These are phyloP conservation scores for Aspergillus baeticus DNA, from an alignment of 495 filamentous ascomycete genomes.

Conservation along the genomic window DNA sequence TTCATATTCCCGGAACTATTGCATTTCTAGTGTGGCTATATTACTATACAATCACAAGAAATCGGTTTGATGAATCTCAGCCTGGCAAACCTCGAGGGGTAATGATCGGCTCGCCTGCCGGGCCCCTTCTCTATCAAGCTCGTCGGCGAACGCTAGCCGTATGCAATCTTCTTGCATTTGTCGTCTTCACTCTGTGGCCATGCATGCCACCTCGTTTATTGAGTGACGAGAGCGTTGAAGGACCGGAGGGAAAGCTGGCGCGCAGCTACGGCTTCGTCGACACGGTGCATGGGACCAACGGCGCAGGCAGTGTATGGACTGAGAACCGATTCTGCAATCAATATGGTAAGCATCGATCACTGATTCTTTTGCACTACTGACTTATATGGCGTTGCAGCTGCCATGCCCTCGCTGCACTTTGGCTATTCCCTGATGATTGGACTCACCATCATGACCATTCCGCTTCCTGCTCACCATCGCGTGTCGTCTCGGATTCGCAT, in stretches of 20 bases:
- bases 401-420: slow-evolving; percentile 81
- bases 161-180: slow-evolving; percentile 74
- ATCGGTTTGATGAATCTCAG: slow-evolving; percentile 36
- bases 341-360: slow-evolving; percentile 42
- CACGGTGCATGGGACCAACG: slow-evolving; percentile 66
- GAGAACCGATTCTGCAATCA: slow-evolving; percentile 69
- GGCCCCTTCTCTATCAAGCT: slow-evolving; percentile 55
- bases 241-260: slow-evolving; percentile 43
- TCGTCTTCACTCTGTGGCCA: slow-evolving; percentile 74
- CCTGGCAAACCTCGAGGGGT: slow-evolving; percentile 33
- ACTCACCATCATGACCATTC: slow-evolving; percentile 59
- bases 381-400: slow-evolving; percentile 55
- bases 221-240: slow-evolving; percentile 46
- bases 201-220: slow-evolving; percentile 80
- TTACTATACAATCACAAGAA: slow-evolving; percentile 60
- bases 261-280: slow-evolving; percentile 69
- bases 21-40: slow-evolving; percentile 66
- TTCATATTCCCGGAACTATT: slow-evolving; percentile 80
- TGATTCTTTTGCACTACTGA: neutral
- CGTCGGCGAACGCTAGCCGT: slow-evolving; percentile 68
- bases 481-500: slow-evolving; percentile 22
- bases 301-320: slow-evolving; percentile 68
- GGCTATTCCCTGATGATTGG: slow-evolving; percentile 77
- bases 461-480: slow-evolving; percentile 39
- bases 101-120: slow-evolving; percentile 40